Conservation (phyloP, 768 basidiomycete genomes). For the Leccinellum albellum region DNA sequence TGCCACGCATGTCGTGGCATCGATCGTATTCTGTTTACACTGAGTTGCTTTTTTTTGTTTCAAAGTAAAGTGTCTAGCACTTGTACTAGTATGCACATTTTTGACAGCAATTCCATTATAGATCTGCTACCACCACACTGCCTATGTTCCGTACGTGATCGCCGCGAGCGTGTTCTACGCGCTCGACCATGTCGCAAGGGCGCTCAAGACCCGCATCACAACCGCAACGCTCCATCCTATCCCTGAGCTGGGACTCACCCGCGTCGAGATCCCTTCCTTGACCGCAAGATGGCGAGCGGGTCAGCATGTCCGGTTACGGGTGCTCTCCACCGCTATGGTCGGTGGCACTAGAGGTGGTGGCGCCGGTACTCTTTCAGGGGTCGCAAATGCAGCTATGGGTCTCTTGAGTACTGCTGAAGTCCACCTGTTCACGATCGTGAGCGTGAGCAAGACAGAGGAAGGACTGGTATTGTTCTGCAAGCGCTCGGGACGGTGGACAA, state of each 20-base stretch:
- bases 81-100: neutral
- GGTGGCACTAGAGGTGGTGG: neutral
- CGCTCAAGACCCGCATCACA: slow-evolving; percentile 62
- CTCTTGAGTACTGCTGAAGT: slow-evolving; percentile 53
- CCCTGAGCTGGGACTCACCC: slow-evolving; percentile 60
- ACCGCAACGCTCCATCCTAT: slow-evolving; percentile 59
- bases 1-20: slow-evolving; percentile 55
- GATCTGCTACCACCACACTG: slow-evolving; percentile 51
- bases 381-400: slow-evolving; percentile 37
- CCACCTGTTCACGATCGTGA: slow-evolving; percentile 85
- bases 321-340: slow-evolving; percentile 43
- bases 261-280: slow-evolving; percentile 58
- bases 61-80: no score
- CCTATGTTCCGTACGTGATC: slow-evolving; percentile 51
- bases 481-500: slow-evolving; percentile 64
- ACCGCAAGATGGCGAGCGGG: slow-evolving; percentile 80
- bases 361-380: neutral
- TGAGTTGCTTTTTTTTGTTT: slow-evolving; percentile 30
- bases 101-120: slow-evolving; percentile 7
- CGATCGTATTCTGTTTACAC: slow-evolving; percentile 55
- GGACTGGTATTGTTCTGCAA: slow-evolving; percentile 69
- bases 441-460: slow-evolving; percentile 48
- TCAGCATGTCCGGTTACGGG: slow-evolving; percentile 73
- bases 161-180: slow-evolving; percentile 48
- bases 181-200: slow-evolving; percentile 56